These are phyloP conservation scores for Alternaria consortialis DNA, from an alignment of 2,329 filamentous ascomycete species.

Conservation along the genomic window DNA sequence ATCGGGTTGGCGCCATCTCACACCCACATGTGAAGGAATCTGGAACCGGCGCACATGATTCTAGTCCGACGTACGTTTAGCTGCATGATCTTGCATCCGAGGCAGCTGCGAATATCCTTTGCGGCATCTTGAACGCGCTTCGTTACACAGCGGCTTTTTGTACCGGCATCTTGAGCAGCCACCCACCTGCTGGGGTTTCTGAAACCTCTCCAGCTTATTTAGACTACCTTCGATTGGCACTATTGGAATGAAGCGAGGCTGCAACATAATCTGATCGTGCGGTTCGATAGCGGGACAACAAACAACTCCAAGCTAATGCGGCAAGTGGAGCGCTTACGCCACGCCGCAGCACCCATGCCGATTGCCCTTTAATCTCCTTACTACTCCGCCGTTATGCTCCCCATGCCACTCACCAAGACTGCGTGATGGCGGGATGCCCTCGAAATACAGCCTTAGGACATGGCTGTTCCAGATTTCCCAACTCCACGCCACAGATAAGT, in stretches of 20 bases:
- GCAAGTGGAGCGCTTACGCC: slow-evolving; percentile 11
- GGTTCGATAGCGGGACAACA: background rate
- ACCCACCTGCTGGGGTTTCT: background rate
- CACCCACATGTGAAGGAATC: background rate
- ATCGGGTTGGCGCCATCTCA: background rate
- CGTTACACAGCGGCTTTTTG: background rate
- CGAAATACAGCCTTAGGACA: background rate
- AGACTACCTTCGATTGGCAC: background rate
- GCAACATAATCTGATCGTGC: background rate
- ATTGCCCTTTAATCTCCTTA: background rate
- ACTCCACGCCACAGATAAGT: background rate
- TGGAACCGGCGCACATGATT: background rate
- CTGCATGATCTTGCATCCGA: slow-evolving; percentile 21
- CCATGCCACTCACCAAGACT: background rate
- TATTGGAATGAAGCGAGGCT: slow-evolving; percentile 2
- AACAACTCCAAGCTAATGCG: slow-evolving; percentile 3
- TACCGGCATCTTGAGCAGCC: background rate
- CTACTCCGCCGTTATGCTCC: background rate
- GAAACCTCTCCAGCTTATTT: background rate
- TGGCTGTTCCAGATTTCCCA: background rate
- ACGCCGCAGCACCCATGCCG: background rate
- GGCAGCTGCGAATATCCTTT: slow-evolving; percentile 2
- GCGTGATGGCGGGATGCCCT: background rate
- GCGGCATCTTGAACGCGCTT: background rate
- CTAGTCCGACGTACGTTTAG: slow-evolving; percentile 3